Evolutionary conservation across 257 asterid genomes (phyloP).

Genomic region (Salvia miltiorrhiza): DNA sequence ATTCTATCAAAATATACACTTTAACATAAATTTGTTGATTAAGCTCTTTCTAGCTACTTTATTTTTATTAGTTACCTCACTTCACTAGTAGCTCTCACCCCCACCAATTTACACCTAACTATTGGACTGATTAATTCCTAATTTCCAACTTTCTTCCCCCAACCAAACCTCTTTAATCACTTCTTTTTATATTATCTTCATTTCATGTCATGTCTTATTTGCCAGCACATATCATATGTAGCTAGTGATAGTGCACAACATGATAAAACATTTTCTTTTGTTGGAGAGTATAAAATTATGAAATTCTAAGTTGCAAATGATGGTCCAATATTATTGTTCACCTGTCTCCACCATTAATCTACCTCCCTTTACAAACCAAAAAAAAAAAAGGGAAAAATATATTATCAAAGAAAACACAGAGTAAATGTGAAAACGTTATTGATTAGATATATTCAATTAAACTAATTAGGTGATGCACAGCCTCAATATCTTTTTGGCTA

Average conservation of each 20-base stretch:
- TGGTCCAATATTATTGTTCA: constrained; percentile 1
- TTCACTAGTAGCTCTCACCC: constrained; percentile 27
- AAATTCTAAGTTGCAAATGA: background rate
- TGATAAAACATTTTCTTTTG: background rate
- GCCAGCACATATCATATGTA: background rate
- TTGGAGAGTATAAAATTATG: background rate
- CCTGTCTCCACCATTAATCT: constrained; percentile 2
- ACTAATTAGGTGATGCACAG: constrained; percentile 8
- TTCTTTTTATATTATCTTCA: background rate
- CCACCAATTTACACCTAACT: constrained; percentile 47
- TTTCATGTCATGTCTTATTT: background rate
- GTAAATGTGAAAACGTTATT: background rate
- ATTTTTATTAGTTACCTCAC: background rate
- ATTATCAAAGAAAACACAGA: background rate
- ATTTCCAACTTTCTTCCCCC: constrained; percentile 41
- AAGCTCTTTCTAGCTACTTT: background rate
- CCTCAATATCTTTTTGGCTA: background rate
- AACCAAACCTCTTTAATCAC: constrained; percentile 9
- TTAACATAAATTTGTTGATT: background rate
- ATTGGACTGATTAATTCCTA: constrained; percentile 24
- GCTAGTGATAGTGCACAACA: background rate
- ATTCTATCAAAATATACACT: background rate
- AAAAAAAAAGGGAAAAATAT: background rate
- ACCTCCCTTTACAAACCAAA: background rate
- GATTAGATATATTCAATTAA: background rate